Percentiles rank a stretch among this genome's conserved stretches.
Conservation (phyloP, 805 yeast genomes). For the Yamadazyma paraphyllophila region DNA sequence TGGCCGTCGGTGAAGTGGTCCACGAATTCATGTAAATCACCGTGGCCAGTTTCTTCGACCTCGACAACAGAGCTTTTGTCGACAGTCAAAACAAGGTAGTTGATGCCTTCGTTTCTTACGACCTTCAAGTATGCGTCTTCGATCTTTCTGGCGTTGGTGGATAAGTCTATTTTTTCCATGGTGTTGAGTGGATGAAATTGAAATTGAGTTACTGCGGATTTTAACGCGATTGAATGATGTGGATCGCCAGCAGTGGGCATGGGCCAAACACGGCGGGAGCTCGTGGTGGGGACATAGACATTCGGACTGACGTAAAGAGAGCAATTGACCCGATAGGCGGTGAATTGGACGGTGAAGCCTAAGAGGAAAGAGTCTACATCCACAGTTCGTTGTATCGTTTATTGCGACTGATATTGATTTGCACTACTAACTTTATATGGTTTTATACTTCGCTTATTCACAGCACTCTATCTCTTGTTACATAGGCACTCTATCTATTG, state of each 20-base stretch:
- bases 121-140: conserved; percentile 74
- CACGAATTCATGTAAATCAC: conserved; percentile 73
- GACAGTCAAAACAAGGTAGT: conserved; percentile 83
- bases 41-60: conserved; percentile 54
- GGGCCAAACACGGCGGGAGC: too few species aligned
- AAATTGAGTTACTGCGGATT: not conserved
- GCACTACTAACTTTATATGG: too few species aligned
- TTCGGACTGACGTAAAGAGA: not conserved
- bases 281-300: not conserved
- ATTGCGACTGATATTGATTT: too few species aligned
- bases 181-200: not conserved
- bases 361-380: too few species aligned
- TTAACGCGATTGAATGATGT: too few species aligned
- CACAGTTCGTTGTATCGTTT: too few species aligned
- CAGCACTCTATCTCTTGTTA: too few species aligned
- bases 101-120: conserved; percentile 63
- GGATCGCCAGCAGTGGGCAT: too few species aligned
- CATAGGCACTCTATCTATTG: too few species aligned
- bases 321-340: too few species aligned
- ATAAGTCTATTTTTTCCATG: conserved; percentile 57
- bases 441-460: too few species aligned
- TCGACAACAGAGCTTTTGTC: conserved; percentile 50
- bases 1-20: conserved; percentile 80
- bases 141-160: conserved; percentile 73
- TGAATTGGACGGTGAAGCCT: too few species aligned